A percentile compares a stretch with the other conserved stretches of the same genome.
phyloP scores from a whole-genome alignment of 495 filamentous ascomycete genomes.

The Annulohypoxylon stygium region DNA sequence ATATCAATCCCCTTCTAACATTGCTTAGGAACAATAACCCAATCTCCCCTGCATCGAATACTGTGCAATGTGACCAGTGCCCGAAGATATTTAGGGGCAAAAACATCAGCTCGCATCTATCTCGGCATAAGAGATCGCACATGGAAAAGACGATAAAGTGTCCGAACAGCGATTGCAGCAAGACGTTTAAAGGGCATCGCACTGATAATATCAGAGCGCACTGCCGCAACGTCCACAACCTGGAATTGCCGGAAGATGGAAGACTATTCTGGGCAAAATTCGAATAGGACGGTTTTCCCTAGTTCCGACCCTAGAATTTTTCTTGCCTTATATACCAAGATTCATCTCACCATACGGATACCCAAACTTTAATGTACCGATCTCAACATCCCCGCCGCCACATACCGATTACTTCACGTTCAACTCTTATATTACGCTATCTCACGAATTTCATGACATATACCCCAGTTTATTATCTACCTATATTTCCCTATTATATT shows the following conservation, averaged over 20 bases:
- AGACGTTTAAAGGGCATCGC: constrained; percentile 21
- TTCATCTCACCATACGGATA: not conserved
- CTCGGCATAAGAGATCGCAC: constrained; percentile 34
- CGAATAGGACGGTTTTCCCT: not conserved
- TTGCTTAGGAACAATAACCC: constrained; percentile 15
- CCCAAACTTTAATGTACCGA: not conserved
- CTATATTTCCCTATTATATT: constrained; percentile 1
- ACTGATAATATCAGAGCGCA: constrained; percentile 42
- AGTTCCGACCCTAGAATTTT: too few relatives aligned
- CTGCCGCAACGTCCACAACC: constrained; percentile 21
- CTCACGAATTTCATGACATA: constrained; percentile 14
- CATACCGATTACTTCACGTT: not conserved
- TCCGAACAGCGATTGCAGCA: constrained; percentile 12
- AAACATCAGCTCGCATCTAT: constrained; percentile 31
- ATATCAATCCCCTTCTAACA: not conserved
- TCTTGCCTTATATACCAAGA: not conserved
- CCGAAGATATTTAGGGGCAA: constrained; percentile 18
- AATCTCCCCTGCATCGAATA: not conserved
- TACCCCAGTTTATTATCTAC: constrained; percentile 17
- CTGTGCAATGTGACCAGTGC: constrained; percentile 21
- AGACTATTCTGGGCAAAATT: constrained; percentile 26
- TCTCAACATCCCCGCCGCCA: not conserved
- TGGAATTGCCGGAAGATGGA: constrained; percentile 15
- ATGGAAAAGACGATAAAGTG: not conserved
- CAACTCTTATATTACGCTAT: not conserved